A percentile compares a stretch with the other conserved stretches of the same genome.
Evolutionary conservation across 139 green algal genomes (phyloP).

Genomic region (Coelastrella sp.): DNA sequence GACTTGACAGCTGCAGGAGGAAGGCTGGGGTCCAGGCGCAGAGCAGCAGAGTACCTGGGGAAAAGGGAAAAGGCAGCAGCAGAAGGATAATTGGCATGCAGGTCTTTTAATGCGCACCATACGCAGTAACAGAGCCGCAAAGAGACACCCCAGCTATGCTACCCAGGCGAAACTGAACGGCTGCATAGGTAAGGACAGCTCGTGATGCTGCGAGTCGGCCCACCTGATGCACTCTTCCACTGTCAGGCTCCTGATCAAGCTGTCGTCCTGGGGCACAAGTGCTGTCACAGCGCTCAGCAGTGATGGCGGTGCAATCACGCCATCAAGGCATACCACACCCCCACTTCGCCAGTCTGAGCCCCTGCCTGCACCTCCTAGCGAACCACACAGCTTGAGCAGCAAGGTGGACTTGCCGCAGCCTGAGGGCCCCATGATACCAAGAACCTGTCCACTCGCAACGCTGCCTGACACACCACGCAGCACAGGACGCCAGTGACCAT

Average conservation of each 20-base stretch:
- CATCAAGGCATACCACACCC: slow-evolving; percentile 29
- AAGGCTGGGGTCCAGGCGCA: slow-evolving; percentile 39
- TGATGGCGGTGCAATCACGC: neutral
- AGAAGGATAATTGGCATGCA: too few relatives aligned
- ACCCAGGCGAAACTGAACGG: neutral
- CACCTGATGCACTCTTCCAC: slow-evolving; percentile 76
- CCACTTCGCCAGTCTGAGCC: slow-evolving; percentile 46
- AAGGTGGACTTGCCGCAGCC: slow-evolving; percentile 87
- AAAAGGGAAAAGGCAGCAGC: neutral
- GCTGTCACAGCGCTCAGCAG: slow-evolving; percentile 58
- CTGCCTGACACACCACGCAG: slow-evolving; percentile 22
- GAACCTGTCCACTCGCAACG: slow-evolving; percentile 51
- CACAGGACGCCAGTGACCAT: slow-evolving; percentile 48
- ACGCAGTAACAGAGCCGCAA: too few relatives aligned
- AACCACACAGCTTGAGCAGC: slow-evolving; percentile 70
- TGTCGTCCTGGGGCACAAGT: slow-evolving; percentile 83
- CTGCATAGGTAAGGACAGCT: neutral
- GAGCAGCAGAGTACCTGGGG: slow-evolving; percentile 46
- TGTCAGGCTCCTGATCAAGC: slow-evolving; percentile 78
- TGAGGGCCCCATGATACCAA: slow-evolving; percentile 64
- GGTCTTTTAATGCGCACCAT: too few relatives aligned
- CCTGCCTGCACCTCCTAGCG: slow-evolving; percentile 32
- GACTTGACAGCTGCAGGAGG: slow-evolving; percentile 35
- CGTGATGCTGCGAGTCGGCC: neutral
- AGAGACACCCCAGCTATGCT: neutral